Conservation (phyloP, 75 land plant species). For the Ceratopteris richardii region DNA sequence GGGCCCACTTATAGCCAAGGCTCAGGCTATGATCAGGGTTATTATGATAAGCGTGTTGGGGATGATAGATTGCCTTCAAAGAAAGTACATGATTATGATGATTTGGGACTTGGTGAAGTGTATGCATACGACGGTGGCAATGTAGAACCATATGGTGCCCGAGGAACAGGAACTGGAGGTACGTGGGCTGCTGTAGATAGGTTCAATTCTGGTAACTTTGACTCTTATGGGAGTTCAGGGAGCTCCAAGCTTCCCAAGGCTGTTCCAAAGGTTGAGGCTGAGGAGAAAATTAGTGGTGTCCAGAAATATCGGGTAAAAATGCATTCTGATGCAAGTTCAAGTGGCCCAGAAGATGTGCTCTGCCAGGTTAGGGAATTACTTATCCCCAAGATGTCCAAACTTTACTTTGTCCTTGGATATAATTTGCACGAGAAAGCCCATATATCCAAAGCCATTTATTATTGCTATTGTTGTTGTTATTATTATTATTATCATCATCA, state of each 20-base stretch:
- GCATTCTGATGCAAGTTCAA: conserved; percentile 44
- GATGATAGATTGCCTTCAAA: background rate
- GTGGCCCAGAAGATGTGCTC: conserved; percentile 57
- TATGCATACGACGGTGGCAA: conserved; percentile 69
- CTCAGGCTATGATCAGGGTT: background rate
- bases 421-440: no score
- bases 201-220: conserved; percentile 46
- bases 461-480: no score
- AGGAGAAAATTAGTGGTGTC: conserved; percentile 54
- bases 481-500: no score
- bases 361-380: conserved; percentile 73
- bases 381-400: background rate
- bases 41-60: background rate
- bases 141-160: conserved; percentile 72
- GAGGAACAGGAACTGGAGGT: conserved; percentile 40
- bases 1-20: background rate
- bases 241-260: conserved; percentile 64
- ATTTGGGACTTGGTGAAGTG: conserved; percentile 35
- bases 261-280: conserved; percentile 60
- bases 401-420: background rate
- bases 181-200: conserved; percentile 10
- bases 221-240: conserved; percentile 17
- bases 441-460: no score
- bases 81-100: conserved; percentile 8
- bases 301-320: conserved; percentile 88